Evolutionary conservation across 2,329 filamentous ascomycete species (phyloP).

Genomic region (Periconia sp.): DNA sequence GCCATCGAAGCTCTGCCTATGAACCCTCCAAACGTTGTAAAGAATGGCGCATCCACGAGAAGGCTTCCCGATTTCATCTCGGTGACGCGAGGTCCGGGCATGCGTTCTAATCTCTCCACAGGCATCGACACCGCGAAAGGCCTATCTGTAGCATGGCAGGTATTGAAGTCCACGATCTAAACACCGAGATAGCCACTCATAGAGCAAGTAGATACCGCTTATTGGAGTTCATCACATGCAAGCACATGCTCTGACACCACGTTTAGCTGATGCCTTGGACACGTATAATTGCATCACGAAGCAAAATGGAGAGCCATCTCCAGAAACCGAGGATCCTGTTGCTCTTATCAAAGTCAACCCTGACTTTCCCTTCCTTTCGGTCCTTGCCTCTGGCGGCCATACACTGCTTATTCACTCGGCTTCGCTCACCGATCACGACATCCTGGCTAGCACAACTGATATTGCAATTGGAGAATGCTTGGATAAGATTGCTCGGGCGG

Average conservation of each 20-base stretch:
- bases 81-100: slow-evolving; percentile 89
- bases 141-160: slow-evolving; percentile 78
- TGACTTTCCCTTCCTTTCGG: slow-evolving; percentile 81
- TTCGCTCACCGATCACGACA: slow-evolving; percentile 70
- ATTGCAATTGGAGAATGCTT: slow-evolving; percentile 89
- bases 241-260: slow-evolving; percentile 87
- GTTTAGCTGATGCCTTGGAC: slow-evolving; percentile 71
- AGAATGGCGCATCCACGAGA: slow-evolving; percentile 8
- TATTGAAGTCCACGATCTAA: slow-evolving; percentile 12
- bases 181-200: slow-evolving; percentile 6
- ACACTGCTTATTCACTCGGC: slow-evolving; percentile 81
- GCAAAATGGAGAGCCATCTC: slow-evolving; percentile 9
- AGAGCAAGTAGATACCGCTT: slow-evolving; percentile 64
- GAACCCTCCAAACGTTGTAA: slow-evolving; percentile 29
- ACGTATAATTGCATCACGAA: slow-evolving; percentile 1
- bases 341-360: slow-evolving; percentile 47
- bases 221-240: slow-evolving; percentile 97
- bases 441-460: slow-evolving; percentile 76
- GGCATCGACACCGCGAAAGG: slow-evolving; percentile 89
- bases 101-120: slow-evolving; percentile 76
- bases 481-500: slow-evolving; percentile 81
- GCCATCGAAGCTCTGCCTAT: slow-evolving; percentile 64
- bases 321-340: slow-evolving; percentile 1
- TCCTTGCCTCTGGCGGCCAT: slow-evolving; percentile 92
- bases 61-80: slow-evolving; percentile 79